Conservation (phyloP, 768 basidiomycete genomes). For the Mycena vulgaris region DNA sequence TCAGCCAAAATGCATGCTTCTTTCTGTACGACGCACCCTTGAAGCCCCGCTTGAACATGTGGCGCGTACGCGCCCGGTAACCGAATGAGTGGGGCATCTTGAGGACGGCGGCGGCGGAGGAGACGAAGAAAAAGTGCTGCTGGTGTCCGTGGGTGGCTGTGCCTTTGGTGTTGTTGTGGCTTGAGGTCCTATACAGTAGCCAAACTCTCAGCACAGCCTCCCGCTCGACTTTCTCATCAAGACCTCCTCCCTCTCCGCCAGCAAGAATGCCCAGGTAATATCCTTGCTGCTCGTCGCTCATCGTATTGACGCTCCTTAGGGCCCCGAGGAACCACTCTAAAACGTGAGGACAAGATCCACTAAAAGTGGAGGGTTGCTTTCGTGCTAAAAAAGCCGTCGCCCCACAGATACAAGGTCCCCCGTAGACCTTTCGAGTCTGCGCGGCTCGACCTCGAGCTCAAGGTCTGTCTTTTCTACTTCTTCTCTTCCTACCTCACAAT, state of each 20-base stretch:
- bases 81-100: slow-evolving; percentile 99
- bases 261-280: slow-evolving; percentile 86
- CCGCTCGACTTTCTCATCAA: not conserved
- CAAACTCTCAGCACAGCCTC: not conserved
- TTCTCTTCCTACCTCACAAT: not conserved
- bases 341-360: slow-evolving; percentile 92
- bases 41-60: slow-evolving; percentile 99
- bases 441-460: slow-evolving; percentile 99
- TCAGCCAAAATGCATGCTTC: slow-evolving; percentile 24
- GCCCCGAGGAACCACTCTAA: slow-evolving; percentile 94
- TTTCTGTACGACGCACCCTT: slow-evolving; percentile 74
- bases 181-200: no score
- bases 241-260: slow-evolving; percentile 40
- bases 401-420: slow-evolving; percentile 96
- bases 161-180: no score
- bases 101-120: slow-evolving; percentile 59
- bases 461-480: slow-evolving; percentile 67
- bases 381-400: slow-evolving; percentile 69
- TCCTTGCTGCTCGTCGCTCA: slow-evolving; percentile 36
- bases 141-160: slow-evolving; percentile 37
- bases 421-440: slow-evolving; percentile 97
- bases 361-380: slow-evolving; percentile 74
- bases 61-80: slow-evolving; percentile 99
- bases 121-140: not conserved
- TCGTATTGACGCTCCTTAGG: slow-evolving; percentile 65